A percentile compares a stretch with the other conserved stretches of the same genome.
phyloP scores from a whole-genome alignment of 2,329 filamentous ascomycete genomes.

The Trichophyton benhamiae region DNA sequence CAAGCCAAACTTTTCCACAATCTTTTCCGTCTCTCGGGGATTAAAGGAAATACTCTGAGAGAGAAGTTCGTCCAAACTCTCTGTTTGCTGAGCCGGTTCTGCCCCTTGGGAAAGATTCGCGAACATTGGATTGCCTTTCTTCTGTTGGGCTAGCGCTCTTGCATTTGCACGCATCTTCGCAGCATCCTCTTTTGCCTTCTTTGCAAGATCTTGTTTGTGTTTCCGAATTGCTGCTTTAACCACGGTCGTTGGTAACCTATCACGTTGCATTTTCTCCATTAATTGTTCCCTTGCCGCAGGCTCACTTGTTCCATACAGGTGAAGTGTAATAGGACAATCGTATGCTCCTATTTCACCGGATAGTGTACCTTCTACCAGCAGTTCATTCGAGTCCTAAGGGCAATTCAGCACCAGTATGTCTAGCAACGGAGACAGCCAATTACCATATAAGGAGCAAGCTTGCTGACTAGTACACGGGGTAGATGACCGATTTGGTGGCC shows the following conservation, averaged over 20 bases:
- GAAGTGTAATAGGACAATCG: constrained; percentile 60
- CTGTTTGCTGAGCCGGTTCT: constrained; percentile 7
- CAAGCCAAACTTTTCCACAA: constrained; percentile 57
- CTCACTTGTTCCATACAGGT: constrained; percentile 56
- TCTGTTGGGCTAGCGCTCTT: constrained; percentile 14
- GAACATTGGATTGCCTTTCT: constrained; percentile 21
- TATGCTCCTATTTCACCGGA: constrained; percentile 53
- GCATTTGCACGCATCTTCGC: constrained; percentile 20
- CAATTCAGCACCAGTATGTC: constrained; percentile 10
- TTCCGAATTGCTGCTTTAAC: constrained; percentile 44
- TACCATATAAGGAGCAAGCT: constrained; percentile 61
- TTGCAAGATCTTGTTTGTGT: constrained; percentile 43
- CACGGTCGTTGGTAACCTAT: constrained; percentile 47
- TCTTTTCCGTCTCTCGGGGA: constrained; percentile 50
- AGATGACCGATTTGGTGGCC: constrained; percentile 68
- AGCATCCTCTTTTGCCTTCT: constrained; percentile 34
- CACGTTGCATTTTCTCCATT: constrained; percentile 49
- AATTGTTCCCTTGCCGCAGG: constrained; percentile 41
- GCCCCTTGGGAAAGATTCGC: constrained; percentile 27
- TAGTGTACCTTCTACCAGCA: constrained; percentile 58
- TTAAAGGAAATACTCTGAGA: constrained; percentile 55
- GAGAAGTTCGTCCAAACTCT: constrained; percentile 49
- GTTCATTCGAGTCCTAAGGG: constrained; percentile 41
- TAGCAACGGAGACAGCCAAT: constrained; percentile 13
- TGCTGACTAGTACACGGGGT: constrained; percentile 53